These are phyloP conservation scores for Sphenostylis stenocarpa DNA, from an alignment of 306 rosid species.

Conservation along the genomic window DNA sequence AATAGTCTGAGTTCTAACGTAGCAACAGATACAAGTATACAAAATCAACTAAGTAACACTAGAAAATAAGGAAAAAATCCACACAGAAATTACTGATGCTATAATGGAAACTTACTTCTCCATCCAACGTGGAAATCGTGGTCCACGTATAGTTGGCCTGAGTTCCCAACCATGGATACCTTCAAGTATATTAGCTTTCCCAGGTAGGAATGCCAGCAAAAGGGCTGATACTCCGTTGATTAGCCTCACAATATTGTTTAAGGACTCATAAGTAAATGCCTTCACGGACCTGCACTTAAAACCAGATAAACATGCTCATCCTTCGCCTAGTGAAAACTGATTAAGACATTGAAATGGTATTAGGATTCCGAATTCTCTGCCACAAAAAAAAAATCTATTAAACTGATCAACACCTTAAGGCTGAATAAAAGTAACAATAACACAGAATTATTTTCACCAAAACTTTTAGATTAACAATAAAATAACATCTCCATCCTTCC, in stretches of 20 bases:
- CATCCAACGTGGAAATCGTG: constrained; percentile 99
- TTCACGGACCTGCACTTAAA: constrained; percentile 79
- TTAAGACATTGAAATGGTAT: neutral
- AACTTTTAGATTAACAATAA: constrained; percentile 7
- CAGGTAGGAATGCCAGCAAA: constrained; percentile 71
- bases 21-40: neutral
- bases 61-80: neutral
- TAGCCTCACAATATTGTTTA: constrained; percentile 75
- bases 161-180: constrained; percentile 99
- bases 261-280: constrained; percentile 76
- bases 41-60: neutral
- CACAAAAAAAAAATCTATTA: neutral
- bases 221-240: constrained; percentile 94
- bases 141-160: constrained; percentile 88
- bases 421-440: neutral
- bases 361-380: neutral
- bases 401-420: neutral
- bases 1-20: neutral
- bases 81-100: constrained; percentile 1
- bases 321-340: neutral
- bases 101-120: constrained; percentile 62
- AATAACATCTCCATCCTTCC: neutral
- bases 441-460: neutral
- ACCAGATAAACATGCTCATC: constrained; percentile 24
- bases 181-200: constrained; percentile 80